Base-by-base conservation (phyloP, 2,329 filamentous ascomycete genomes). In the Aspergillus brasiliensis region DNA sequence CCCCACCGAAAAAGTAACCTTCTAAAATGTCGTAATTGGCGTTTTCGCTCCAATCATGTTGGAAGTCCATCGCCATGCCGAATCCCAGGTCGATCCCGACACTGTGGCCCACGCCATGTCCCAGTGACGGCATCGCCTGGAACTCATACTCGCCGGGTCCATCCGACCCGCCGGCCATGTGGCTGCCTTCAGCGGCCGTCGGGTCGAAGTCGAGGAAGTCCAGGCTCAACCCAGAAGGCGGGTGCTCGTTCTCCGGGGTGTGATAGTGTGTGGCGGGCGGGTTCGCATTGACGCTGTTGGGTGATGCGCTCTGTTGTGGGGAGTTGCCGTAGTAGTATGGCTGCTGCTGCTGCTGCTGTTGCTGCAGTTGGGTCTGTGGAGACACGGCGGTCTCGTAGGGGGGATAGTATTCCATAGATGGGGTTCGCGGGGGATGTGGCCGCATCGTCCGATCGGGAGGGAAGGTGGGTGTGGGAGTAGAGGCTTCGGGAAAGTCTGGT, bases 171-270 rank as follows among this genome's bases (percentile, higher is more conserved):
- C 69, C 69, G 11, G 67, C 56, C 13, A 67, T 44, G n/a, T 66
- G 70, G 27, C 31, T 34, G 31, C 60, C 61, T 13, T 73, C 69
- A 31, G 68, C 63, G 17, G 73, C 72, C 0, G 75, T 68, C 4
- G 80, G 74, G 60, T 82, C 80, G 48, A 81, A 79, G 61, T 85
- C 81, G 13, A 86, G 72, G 69, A 86, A 86, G 64, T 85, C 82
- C 13, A 86, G 78, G 52, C 83, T 80, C 15, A 81, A 77, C 56
- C 81, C 69, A 13, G 64, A 49, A 11, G 61, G 42, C 15, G 65
- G 59, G 11, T 62, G 61, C 11, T 73, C 70, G 10, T 62, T 57
- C 7, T 71, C 68, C 17, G 66, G 27, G n/a, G 64, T 21, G 38
- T 63, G 62, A n/a, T 67, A 61, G 46, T 64, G 62, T 55, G 71